phyloP scores from a whole-genome alignment of 1,284 basidiomycete genomes.

The Neonothopanus nambi region DNA sequence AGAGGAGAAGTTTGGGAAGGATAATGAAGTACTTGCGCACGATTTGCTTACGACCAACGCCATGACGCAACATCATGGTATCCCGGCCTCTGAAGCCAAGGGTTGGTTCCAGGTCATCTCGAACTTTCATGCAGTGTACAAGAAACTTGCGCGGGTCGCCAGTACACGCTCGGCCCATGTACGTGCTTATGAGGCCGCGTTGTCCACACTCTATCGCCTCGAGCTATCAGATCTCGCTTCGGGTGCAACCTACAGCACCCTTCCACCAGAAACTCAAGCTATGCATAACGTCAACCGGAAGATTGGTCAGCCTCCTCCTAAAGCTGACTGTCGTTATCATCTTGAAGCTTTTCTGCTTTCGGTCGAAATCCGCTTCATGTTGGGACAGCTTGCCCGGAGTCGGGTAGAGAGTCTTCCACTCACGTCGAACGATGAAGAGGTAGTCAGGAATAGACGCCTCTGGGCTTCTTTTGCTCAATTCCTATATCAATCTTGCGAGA shows the following conservation, averaged over 20 bases:
- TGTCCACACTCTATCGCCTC: conserved; percentile 40
- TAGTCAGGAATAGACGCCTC: conserved; percentile 1
- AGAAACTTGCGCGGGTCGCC: conserved; percentile 31
- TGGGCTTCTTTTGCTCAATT: conserved; percentile 44
- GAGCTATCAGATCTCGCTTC: conserved; percentile 32
- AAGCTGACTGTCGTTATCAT: conserved; percentile 16
- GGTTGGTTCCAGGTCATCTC: conserved; percentile 36
- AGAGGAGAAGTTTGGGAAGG: not conserved
- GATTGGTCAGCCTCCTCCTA: conserved; percentile 16
- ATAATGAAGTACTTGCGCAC: conserved; percentile 14
- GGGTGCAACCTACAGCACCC: conserved; percentile 22
- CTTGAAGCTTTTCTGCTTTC: conserved; percentile 16
- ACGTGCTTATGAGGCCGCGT: conserved; percentile 47
- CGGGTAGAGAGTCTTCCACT: conserved; percentile 16
- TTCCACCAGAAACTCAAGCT: conserved; percentile 38
- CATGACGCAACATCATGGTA: conserved; percentile 24
- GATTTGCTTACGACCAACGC: conserved; percentile 15
- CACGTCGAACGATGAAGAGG: conserved; percentile 18
- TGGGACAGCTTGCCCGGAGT: conserved; percentile 18
- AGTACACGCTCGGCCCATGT: conserved; percentile 43
- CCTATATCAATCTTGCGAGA: conserved; percentile 39
- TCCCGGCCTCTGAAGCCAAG: conserved; percentile 30
- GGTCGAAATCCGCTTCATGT: conserved; percentile 33
- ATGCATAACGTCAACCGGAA: conserved; percentile 37
- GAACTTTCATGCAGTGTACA: conserved; percentile 35